Conservation (phyloP, 345 rosid genomes). For the Eucalyptus tenuipes region DNA sequence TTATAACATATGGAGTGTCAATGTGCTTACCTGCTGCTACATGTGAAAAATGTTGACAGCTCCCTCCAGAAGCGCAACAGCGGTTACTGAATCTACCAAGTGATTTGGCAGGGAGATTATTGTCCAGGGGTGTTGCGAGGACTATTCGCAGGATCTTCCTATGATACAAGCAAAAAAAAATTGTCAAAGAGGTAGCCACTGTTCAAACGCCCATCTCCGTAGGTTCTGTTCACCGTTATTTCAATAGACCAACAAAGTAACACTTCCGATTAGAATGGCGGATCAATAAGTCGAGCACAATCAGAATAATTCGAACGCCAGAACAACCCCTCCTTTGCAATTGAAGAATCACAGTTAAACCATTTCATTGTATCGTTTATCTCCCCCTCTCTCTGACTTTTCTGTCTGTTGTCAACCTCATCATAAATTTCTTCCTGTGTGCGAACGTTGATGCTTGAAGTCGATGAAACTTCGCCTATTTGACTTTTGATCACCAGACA, state of each 20-base stretch:
- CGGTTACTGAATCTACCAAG: conserved; percentile 62
- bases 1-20: not conserved
- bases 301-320: not conserved
- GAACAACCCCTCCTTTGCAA: not conserved
- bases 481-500: not conserved
- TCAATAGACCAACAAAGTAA: not conserved
- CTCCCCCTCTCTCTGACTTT: not conserved
- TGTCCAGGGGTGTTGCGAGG: conserved; percentile 71
- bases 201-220: not conserved
- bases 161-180: conserved; percentile 3
- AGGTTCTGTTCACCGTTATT: not conserved
- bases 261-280: not conserved
- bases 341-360: not conserved
- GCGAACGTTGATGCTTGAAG: not conserved
- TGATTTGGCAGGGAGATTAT: conserved; percentile 58
- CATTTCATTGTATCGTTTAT: not conserved
- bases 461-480: not conserved
- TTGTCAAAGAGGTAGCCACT: not conserved
- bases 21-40: not conserved
- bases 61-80: conserved; percentile 71
- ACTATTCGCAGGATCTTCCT: conserved; percentile 60
- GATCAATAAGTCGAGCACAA: not conserved
- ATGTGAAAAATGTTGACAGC: conserved; percentile 23
- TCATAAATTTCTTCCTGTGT: not conserved
- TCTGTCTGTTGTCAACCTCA: not conserved